Evolutionary conservation across 345 rosid genomes (phyloP).

Genomic region (Noccaea caerulescens): DNA sequence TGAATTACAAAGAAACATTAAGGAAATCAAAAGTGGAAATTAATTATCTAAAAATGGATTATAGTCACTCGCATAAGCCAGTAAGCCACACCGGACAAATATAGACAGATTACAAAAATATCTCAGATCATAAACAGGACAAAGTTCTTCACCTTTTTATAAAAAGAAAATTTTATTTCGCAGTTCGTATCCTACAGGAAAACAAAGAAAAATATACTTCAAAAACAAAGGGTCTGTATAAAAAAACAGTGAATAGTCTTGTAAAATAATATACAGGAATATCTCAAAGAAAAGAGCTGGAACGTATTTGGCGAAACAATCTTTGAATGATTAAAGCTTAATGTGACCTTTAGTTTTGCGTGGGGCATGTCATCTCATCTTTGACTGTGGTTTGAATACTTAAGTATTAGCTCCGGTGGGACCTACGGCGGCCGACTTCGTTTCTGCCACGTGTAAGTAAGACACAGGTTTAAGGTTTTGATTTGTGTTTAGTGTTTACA

Average conservation of each 20-base stretch:
- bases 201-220: not conserved
- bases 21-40: not conserved
- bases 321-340: constrained; percentile 40
- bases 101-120: constrained; percentile 8
- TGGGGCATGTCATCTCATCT: constrained; percentile 38
- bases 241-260: not conserved
- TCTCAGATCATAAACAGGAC: constrained; percentile 32
- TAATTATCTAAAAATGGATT: constrained; percentile 15
- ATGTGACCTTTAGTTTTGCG: constrained; percentile 28
- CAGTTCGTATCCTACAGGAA: not conserved
- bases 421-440: constrained; percentile 41
- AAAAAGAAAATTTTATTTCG: not conserved
- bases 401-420: constrained; percentile 33
- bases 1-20: constrained; percentile 9
- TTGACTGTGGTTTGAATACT: constrained; percentile 39
- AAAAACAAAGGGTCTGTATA: constrained; percentile 1
- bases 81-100: constrained; percentile 35
- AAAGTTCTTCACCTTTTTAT: constrained; percentile 20
- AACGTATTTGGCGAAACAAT: constrained; percentile 32
- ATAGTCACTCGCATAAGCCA: constrained; percentile 30
- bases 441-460: constrained; percentile 28
- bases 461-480: constrained; percentile 13
- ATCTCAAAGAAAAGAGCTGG: constrained; percentile 41
- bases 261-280: constrained; percentile 39
- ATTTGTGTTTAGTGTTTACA: constrained; percentile 23